phyloP scores from a whole-genome alignment of 345 rosid genomes.

The Punica granatum region DNA sequence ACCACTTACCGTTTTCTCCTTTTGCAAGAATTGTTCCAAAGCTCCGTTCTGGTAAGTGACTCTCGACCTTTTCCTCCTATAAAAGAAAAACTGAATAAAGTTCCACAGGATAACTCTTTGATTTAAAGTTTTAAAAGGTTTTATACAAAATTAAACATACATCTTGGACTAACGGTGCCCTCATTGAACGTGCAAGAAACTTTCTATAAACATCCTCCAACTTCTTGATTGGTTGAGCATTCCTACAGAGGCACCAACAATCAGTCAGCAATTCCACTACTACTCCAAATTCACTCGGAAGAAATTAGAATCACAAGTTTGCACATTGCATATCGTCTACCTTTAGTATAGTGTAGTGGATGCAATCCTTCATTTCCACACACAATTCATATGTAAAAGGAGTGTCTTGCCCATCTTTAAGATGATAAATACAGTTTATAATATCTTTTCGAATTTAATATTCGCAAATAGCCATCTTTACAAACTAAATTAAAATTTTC shows the following conservation, averaged over 20 bases:
- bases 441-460: no score
- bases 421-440: background rate
- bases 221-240: constrained; percentile 68
- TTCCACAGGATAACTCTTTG: background rate
- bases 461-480: background rate
- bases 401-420: background rate
- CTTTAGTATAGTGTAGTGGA: no score
- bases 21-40: constrained; percentile 70
- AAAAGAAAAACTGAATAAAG: constrained; percentile 1
- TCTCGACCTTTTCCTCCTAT: constrained; percentile 48
- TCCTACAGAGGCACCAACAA: constrained; percentile 22
- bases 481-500: no score
- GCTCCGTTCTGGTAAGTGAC: constrained; percentile 46
- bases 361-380: background rate
- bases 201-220: constrained; percentile 71
- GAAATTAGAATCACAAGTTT: no score
- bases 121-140: background rate
- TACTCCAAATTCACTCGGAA: background rate
- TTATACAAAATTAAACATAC: constrained; percentile 22
- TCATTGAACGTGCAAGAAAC: constrained; percentile 65
- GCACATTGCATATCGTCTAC: background rate
- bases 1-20: constrained; percentile 53
- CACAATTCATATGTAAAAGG: no score
- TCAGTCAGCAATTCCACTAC: background rate
- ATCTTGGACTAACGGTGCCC: constrained; percentile 33